phyloP scores from a whole-genome alignment of 1,284 basidiomycete genomes.

The Pascua guehoae region DNA sequence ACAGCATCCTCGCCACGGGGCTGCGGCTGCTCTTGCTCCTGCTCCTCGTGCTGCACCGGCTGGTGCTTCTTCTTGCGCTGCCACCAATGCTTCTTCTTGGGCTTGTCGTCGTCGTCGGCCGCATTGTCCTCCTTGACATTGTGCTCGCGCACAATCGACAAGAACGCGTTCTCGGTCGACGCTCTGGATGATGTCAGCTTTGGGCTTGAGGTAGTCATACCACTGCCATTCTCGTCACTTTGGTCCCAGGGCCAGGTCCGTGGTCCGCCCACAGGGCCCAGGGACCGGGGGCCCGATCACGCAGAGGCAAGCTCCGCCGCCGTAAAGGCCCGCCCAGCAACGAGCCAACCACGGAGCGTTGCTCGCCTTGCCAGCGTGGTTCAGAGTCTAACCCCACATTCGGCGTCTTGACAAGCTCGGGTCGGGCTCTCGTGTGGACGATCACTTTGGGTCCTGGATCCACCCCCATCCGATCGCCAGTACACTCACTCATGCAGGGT shows the following conservation, averaged over 20 bases:
- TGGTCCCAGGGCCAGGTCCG: background rate
- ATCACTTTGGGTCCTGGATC: background rate
- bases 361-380: background rate
- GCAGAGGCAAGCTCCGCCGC: background rate
- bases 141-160: slow-evolving; percentile 34
- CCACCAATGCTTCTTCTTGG: background rate
- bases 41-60: background rate
- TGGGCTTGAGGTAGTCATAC: too few relatives aligned
- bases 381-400: background rate
- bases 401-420: background rate
- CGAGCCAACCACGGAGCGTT: background rate
- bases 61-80: slow-evolving; percentile 1
- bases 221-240: background rate
- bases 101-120: background rate
- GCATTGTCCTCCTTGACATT: slow-evolving; percentile 18
- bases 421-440: background rate
- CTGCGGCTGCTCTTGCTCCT: too few relatives aligned
- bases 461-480: background rate
- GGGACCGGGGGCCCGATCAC: background rate
- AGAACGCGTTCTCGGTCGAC: slow-evolving; percentile 38
- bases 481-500: slow-evolving; percentile 36
- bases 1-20: too few relatives aligned
- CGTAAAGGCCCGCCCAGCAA: background rate
- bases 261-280: background rate
- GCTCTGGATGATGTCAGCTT: slow-evolving; percentile 16